Evolutionary conservation across 495 filamentous ascomycete species (phyloP), one percentile per base, ranked within the genome.

Genomic region (Tuber brumale): DNA sequence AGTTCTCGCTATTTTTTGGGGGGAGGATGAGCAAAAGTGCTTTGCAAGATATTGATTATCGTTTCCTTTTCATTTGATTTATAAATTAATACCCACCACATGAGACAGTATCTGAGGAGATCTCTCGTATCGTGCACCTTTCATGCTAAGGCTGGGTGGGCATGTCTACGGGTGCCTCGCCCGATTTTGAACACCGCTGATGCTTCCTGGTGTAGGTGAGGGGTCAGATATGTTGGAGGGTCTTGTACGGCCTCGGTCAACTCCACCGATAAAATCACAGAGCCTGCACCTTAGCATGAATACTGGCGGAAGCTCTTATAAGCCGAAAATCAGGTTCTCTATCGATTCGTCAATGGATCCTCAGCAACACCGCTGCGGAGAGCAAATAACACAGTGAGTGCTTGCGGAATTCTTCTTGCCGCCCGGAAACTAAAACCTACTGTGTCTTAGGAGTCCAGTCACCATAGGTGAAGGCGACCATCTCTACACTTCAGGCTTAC

Each of bases 401-500:
- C 42, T 74, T 80, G 71, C 51, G 69, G 72, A 74, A 70, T 70
- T 74, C n/a, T 76, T 71, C 69, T 69, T 23, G 23, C 61, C 51
- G 9, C 72, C 69, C 72, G 79, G 46, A 70, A 31, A 41, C 72
- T 72, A 74, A 71, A 43, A 76, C 27, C 73, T 74, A n/a, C 69
- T 73, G 45, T 80, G 72, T 44, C 74, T 57, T 80, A 82, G 81
- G 61, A 82, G 69, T 61, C 72, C 69, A 88, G 88, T 71, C 85
- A 86, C 44, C 18, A 76, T 80, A 75, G 81, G 77, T 76, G 81
- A 82, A 71, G 81, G 81, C 51, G 81, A 82, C 51, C 78, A 82
- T 74, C 61, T 82, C 71, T 82, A 82, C 71, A 82, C 81, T 69
- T 95, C 94, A 72, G 95, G 95, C 75, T 88, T 99, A 81, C 90